Percentiles rank a stretch among this genome's conserved stretches.
These are phyloP conservation scores for Plasmodium cynomolgi DNA, from an alignment of 169 alveolate genomes.

Conservation along the genomic window DNA sequence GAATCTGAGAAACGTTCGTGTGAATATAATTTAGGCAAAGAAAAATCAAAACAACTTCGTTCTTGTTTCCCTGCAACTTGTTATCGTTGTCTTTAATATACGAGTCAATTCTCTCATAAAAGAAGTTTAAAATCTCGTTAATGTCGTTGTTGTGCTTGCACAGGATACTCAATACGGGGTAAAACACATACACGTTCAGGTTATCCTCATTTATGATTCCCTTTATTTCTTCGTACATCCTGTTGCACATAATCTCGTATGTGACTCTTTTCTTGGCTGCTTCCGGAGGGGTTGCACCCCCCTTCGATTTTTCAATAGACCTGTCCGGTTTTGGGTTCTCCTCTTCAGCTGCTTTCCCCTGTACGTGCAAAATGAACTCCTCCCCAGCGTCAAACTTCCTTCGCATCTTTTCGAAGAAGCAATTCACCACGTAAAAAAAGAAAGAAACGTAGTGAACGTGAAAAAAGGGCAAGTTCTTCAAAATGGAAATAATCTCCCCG, in stretches of 20 bases:
- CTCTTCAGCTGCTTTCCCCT: not conserved
- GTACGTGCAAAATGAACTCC: slow-evolving; percentile 16
- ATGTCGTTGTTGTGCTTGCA: slow-evolving; percentile 71
- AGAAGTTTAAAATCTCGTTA: slow-evolving; percentile 42
- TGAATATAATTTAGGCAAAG: slow-evolving; percentile 73
- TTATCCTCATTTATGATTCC: slow-evolving; percentile 20
- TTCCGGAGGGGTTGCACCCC: not conserved
- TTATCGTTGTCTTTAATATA: slow-evolving; percentile 40
- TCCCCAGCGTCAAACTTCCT: slow-evolving; percentile 23
- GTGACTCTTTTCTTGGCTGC: not conserved
- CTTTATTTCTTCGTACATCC: slow-evolving; percentile 43
- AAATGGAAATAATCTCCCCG: slow-evolving; percentile 44
- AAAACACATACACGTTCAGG: slow-evolving; percentile 58
- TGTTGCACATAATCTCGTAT: slow-evolving; percentile 28
- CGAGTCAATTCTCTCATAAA: slow-evolving; percentile 21
- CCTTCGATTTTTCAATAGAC: not conserved
- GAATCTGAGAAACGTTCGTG: slow-evolving; percentile 34
- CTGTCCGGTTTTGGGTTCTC: not conserved
- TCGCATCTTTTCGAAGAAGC: slow-evolving; percentile 55
- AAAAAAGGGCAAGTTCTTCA: slow-evolving; percentile 59
- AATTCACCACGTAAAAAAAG: slow-evolving; percentile 57
- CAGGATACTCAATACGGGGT: slow-evolving; percentile 51
- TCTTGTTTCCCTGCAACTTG: slow-evolving; percentile 19
- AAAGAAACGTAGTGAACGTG: slow-evolving; percentile 40
- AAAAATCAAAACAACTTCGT: slow-evolving; percentile 53